phyloP scores from a whole-genome alignment of 345 rosid genomes.

The Psidium friedrichsthalianum region DNA sequence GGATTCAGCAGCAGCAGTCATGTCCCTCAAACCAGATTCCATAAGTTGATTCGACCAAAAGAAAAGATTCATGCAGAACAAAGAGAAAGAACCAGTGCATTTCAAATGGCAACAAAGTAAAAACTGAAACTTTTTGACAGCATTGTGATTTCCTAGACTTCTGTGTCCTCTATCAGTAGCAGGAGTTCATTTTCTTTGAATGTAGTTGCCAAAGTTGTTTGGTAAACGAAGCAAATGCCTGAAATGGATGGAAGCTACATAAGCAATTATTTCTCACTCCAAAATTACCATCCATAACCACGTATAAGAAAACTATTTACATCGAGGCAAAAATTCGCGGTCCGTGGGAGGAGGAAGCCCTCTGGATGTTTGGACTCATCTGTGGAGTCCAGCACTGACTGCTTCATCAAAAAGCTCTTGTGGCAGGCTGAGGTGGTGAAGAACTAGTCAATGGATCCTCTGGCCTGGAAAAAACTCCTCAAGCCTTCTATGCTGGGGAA shows the following conservation, averaged over 20 bases:
- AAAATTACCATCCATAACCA: neutral
- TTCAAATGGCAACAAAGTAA: neutral
- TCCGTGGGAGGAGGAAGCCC: neutral
- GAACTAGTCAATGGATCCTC: neutral
- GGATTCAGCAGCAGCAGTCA: neutral
- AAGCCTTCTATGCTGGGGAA: neutral
- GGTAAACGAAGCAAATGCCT: neutral
- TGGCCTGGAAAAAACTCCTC: neutral
- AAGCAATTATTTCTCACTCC: neutral
- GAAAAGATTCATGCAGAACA: neutral
- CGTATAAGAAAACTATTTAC: neutral
- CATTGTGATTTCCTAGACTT: neutral
- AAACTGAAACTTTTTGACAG: neutral
- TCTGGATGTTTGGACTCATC: neutral
- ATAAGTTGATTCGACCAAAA: neutral
- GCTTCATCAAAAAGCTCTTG: neutral
- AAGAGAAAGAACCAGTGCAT: neutral
- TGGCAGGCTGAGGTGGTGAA: neutral
- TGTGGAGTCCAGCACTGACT: neutral
- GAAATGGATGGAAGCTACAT: neutral
- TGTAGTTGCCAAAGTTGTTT: neutral
- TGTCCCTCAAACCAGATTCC: neutral
- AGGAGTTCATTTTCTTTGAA: neutral
- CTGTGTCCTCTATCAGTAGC: neutral
- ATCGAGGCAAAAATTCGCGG: neutral